phyloP scores from a whole-genome alignment of 768 basidiomycete species.

The Rhizopogon salebrosus region DNA sequence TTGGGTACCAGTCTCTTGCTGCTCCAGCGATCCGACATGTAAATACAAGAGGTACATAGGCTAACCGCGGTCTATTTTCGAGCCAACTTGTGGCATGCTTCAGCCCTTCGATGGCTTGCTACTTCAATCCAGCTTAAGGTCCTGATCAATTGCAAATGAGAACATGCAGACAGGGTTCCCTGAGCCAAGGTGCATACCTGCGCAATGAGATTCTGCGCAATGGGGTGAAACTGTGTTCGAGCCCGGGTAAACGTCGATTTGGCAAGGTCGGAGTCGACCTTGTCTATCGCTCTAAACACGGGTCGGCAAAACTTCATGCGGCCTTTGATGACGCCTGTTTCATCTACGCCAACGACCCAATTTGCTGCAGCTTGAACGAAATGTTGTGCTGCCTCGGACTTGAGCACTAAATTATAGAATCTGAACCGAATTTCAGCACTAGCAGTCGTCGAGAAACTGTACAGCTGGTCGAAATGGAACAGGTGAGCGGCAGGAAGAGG shows the following conservation, averaged over 20 bases:
- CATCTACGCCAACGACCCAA: constrained; percentile 41
- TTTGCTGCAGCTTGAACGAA: constrained; percentile 33
- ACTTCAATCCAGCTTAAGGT: constrained; percentile 12
- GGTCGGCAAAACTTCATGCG: constrained; percentile 56
- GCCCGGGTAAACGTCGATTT: constrained; percentile 28
- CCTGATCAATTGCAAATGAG: constrained; percentile 10
- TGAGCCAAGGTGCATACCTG: constrained; percentile 32
- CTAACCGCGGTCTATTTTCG: too few species aligned
- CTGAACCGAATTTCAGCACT: constrained; percentile 50
- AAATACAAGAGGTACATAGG: background rate
- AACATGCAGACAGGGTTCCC: background rate
- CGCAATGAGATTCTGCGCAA: constrained; percentile 44
- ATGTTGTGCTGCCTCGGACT: constrained; percentile 26
- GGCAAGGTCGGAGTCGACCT: constrained; percentile 32
- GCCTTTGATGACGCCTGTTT: constrained; percentile 39
- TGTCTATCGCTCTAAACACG: constrained; percentile 34
- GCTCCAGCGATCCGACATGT: too few species aligned
- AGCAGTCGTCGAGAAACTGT: constrained; percentile 34
- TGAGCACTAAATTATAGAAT: constrained; percentile 47
- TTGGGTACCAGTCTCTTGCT: background rate
- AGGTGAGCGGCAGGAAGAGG: constrained; percentile 41
- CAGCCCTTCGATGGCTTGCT: background rate
- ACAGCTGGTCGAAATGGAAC: constrained; percentile 37
- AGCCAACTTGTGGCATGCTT: too few species aligned
- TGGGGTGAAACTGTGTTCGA: constrained; percentile 42